Evolutionary conservation across 179 eudicot species (phyloP).

Genomic region (Spergularia azorica): DNA sequence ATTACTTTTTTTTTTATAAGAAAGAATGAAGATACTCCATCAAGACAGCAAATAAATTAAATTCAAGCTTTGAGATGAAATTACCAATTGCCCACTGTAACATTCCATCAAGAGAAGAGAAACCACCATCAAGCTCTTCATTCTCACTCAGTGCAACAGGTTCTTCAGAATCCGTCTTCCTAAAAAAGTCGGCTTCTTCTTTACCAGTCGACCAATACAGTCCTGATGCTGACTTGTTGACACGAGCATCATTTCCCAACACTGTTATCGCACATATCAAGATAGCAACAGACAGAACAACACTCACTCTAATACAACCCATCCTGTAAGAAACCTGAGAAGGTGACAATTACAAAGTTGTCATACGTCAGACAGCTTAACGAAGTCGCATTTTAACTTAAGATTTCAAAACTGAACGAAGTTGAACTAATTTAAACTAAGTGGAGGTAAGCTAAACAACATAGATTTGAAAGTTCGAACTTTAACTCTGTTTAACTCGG

Average conservation of each 20-base stretch:
- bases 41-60: not conserved
- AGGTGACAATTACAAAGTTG: not conserved
- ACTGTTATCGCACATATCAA: conserved; percentile 20
- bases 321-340: conserved; percentile 22
- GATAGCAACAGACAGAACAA: conserved; percentile 28
- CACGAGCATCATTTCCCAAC: conserved; percentile 36
- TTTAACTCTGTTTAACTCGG: not conserved
- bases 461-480: not conserved
- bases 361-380: conserved; percentile 2
- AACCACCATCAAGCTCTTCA: conserved; percentile 86
- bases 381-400: not conserved
- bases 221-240: conserved; percentile 44
- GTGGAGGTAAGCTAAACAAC: not conserved
- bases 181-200: conserved; percentile 51
- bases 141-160: conserved; percentile 39
- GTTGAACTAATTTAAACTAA: not conserved
- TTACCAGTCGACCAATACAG: conserved; percentile 59
- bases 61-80: not conserved
- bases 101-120: conserved; percentile 90
- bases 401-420: not conserved
- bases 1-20: too few relatives aligned
- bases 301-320: conserved; percentile 33
- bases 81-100: conserved; percentile 96
- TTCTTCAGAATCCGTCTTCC: conserved; percentile 54
- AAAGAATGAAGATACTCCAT: too few relatives aligned